Evolutionary conservation across 805 yeast genomes (phyloP).

Genomic region (Candida sphagnicola): DNA sequence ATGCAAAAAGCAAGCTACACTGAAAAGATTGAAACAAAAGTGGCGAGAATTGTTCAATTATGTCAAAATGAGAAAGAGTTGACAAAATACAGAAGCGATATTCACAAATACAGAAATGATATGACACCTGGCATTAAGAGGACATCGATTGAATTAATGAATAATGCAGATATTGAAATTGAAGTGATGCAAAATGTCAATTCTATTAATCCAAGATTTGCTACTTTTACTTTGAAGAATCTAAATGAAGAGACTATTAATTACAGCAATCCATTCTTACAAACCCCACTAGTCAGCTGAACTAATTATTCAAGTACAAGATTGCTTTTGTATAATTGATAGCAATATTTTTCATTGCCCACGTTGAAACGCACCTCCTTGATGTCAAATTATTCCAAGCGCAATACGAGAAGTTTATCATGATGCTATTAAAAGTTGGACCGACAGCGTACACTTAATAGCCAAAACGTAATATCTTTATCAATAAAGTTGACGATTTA

Average conservation of each 20-base stretch:
- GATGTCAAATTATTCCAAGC: too few relatives aligned
- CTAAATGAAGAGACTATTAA: not conserved
- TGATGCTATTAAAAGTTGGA: too few relatives aligned
- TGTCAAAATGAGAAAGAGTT: constrained; percentile 31
- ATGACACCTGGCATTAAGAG: constrained; percentile 38
- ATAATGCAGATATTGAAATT: not conserved
- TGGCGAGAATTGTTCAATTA: constrained; percentile 26
- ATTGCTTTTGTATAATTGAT: too few relatives aligned
- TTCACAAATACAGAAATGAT: constrained; percentile 36
- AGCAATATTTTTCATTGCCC: too few relatives aligned
- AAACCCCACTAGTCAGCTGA: not conserved
- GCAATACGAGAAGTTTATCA: too few relatives aligned
- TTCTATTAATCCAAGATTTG: not conserved
- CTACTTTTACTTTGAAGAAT: not conserved
- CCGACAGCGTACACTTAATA: too few relatives aligned
- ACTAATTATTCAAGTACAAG: not conserved
- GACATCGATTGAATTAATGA: constrained; percentile 7
- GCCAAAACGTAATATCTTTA: too few relatives aligned
- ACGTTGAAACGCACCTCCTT: too few relatives aligned
- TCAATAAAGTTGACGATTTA: too few relatives aligned
- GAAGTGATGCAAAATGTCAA: not conserved
- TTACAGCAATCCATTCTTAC: not conserved
- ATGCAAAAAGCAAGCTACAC: constrained; percentile 13
- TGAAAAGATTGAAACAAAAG: constrained; percentile 34
- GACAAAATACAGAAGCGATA: constrained; percentile 36